Conservation (phyloP, 208 protist species). For the Trypanosoma avium region DNA sequence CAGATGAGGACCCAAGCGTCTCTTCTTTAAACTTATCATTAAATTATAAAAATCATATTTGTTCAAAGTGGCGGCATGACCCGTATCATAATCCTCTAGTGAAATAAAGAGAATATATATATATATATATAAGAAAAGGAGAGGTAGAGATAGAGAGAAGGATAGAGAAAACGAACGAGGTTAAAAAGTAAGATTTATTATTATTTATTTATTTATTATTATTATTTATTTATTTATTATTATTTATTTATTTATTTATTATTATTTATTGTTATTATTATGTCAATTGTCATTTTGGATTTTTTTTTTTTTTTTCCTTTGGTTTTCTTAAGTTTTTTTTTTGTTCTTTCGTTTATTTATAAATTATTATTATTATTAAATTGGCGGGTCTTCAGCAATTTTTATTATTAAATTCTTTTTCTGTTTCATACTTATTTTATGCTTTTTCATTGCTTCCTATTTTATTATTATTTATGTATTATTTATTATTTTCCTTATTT, state of each 20-base stretch:
- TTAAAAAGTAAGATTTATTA: too few relatives aligned
- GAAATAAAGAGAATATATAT: neutral
- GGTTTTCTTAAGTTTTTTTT: neutral
- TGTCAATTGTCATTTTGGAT: conserved; percentile 12
- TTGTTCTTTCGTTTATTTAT: neutral
- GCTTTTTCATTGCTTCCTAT: too few relatives aligned
- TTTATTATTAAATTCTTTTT: too few relatives aligned
- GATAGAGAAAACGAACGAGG: too few relatives aligned
- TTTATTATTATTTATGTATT: too few relatives aligned
- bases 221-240: neutral
- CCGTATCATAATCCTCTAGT: neutral
- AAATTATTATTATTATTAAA: conserved; percentile 12
- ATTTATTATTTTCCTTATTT: too few relatives aligned
- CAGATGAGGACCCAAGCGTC: conserved; percentile 1
- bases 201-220: too few relatives aligned
- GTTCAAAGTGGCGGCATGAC: conserved; percentile 3
- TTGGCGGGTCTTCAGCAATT: too few relatives aligned
- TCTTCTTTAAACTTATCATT: neutral
- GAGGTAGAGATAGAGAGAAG: neutral
- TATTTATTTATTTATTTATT: too few relatives aligned
- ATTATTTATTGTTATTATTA: conserved; percentile 14
- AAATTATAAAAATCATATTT: neutral
- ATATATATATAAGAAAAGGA: neutral
- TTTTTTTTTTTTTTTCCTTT: neutral
- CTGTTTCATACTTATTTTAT: too few relatives aligned